Evolutionary conservation across 139 green algal species (phyloP), one percentile per base, ranked within the genome.

Genomic region (Chara braunii): DNA sequence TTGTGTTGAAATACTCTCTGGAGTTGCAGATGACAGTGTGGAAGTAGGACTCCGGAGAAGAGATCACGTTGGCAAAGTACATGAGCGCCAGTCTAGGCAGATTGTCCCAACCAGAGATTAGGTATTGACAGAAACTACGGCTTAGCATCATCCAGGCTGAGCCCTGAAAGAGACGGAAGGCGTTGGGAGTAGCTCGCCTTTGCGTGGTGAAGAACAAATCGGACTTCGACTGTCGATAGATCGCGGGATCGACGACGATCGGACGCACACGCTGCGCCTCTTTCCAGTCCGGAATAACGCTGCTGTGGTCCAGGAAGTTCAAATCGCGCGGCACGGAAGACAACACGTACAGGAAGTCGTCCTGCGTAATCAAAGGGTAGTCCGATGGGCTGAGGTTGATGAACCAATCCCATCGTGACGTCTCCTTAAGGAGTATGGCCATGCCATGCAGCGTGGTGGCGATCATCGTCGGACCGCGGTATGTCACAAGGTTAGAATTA

Each of bases 21-120:
- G 60, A 70, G 60, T 70, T 70, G 32, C 60, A 70, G 7, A 70
- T 68, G 24, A 70, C 60, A 12, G 60, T 70, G 8, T 70, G 60
- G 8, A 70, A 32, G 50, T 70, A 70, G 32, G 50, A 48, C 50
- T 70, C 60, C 3, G 60, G 60, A 35, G 60, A 70, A 5, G 45
- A 66, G 6, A 68, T 51, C 7, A 12, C 36, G 11, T 70, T 70
- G 48, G 32, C 43, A 37, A 68, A 70, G 14, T 70, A 70, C 60
- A 70, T 70, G 4, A 70, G 60, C 6, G 50, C 45, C n/a, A 70
- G 45, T 9, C 60, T 48, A 3, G 60, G 60, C 8, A 70, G 60
- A 30, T 70, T 70, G 22, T 70, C 60, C 43, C 42, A 70, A 36
- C 60, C 60, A 48, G 5, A 68, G 51, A 70, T 70, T 24, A 34